Conservation (phyloP, 345 rosid species). For the Barbarea vulgaris region DNA sequence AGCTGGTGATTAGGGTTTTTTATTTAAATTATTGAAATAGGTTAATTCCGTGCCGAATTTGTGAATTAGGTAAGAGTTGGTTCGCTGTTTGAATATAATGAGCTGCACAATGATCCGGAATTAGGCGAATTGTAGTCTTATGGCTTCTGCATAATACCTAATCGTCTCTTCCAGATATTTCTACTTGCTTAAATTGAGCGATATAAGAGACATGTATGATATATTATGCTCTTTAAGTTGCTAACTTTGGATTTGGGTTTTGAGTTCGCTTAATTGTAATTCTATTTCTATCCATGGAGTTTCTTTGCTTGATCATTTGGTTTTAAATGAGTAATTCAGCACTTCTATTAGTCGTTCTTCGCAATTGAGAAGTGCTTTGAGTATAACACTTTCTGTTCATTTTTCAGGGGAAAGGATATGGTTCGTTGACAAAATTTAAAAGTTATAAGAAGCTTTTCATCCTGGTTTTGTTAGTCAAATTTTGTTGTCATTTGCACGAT, state of each 20-base stretch:
- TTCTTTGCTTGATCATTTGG: background rate
- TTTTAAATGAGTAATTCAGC: background rate
- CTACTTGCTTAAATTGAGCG: slow-evolving; percentile 4
- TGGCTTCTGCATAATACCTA: slow-evolving; percentile 17
- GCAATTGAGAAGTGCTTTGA: slow-evolving; percentile 12
- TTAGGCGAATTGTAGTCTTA: slow-evolving; percentile 40
- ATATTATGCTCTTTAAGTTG: slow-evolving; percentile 10
- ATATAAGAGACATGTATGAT: background rate
- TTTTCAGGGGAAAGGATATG: slow-evolving; percentile 41
- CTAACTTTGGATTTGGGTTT: slow-evolving; percentile 25
- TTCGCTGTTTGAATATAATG: slow-evolving; percentile 34
- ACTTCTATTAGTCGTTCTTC: background rate
- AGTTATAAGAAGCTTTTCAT: slow-evolving; percentile 21
- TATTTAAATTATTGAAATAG: background rate
- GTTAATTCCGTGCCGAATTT: slow-evolving; percentile 31
- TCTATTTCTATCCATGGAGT: slow-evolving; percentile 10
- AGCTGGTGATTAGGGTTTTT: slow-evolving; percentile 30
- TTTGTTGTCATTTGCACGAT: slow-evolving; percentile 44
- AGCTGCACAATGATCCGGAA: slow-evolving; percentile 28
- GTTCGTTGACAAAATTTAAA: slow-evolving; percentile 25
- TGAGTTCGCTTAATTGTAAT: background rate
- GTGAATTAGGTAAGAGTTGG: slow-evolving; percentile 45
- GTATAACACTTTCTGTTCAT: background rate
- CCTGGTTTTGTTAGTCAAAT: slow-evolving; percentile 23
- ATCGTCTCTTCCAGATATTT: slow-evolving; percentile 13